A percentile compares a stretch with the other conserved stretches of the same genome.
Evolutionary conservation across 768 basidiomycete species (phyloP).

Genomic region (Lentinula lateritia): DNA sequence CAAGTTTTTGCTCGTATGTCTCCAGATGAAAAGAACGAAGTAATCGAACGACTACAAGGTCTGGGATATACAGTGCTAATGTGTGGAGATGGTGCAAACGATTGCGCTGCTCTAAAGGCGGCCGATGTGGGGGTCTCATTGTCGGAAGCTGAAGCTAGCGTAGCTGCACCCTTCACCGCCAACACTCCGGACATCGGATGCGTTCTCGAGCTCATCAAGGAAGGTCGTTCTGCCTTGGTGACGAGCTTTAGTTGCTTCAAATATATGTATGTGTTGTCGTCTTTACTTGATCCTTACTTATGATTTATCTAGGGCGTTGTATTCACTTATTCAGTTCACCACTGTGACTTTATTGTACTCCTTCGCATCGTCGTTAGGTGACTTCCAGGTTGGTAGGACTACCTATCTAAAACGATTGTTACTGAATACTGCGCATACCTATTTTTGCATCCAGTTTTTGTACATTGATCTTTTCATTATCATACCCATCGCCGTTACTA

Average conservation of each 20-base stretch:
- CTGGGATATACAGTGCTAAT: slow-evolving; percentile 96
- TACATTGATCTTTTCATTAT: slow-evolving; percentile 99
- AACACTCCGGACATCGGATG: slow-evolving; percentile 93
- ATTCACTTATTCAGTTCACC: slow-evolving; percentile 99
- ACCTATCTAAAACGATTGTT: not conserved
- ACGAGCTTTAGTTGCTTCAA: slow-evolving; percentile 99
- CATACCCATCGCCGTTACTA: slow-evolving; percentile 93
- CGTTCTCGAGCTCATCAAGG: slow-evolving; percentile 93
- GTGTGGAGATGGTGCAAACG: slow-evolving; percentile 99
- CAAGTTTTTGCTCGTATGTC: slow-evolving; percentile 99
- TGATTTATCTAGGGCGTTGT: slow-evolving; percentile 70
- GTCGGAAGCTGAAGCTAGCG: slow-evolving; percentile 97
- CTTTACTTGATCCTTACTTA: slow-evolving; percentile 10
- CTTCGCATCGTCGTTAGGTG: slow-evolving; percentile 92
- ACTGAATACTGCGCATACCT: slow-evolving; percentile 8
- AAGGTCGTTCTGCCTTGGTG: slow-evolving; percentile 92
- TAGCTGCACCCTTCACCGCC: slow-evolving; percentile 96
- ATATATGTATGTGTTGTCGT: slow-evolving; percentile 73
- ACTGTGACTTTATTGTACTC: slow-evolving; percentile 94
- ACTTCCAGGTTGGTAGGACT: slow-evolving; percentile 72
- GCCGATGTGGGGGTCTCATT: slow-evolving; percentile 96
- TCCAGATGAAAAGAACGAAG: slow-evolving; percentile 98
- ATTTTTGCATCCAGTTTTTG: slow-evolving; percentile 57
- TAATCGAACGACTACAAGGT: slow-evolving; percentile 88
- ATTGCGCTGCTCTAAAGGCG: slow-evolving; percentile 96